Evolutionary conservation across 1,284 basidiomycete species (phyloP), one percentile per base, ranked within the genome.

Genomic region (Ceratorhiza oryzae-sativae): DNA sequence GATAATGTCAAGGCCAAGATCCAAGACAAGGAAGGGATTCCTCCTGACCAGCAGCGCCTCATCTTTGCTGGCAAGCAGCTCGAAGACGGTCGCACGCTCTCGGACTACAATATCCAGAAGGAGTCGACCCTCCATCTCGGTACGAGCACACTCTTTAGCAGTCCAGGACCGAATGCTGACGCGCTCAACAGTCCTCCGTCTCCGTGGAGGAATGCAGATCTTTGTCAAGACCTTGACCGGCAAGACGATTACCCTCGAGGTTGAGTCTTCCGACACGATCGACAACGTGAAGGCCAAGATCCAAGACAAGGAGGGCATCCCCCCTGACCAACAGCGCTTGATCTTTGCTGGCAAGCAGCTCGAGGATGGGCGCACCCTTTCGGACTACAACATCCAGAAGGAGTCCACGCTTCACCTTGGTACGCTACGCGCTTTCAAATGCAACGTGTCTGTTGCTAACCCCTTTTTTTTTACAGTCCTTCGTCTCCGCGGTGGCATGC

Each of bases 31-130:
- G 82, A 83, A 77, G 82, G 82, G 73, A 82, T 82, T 74, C 81
- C 81, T 63, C 79, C 80, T 63, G 75, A 82, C 73, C 82, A 82
- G 76, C 96, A 98, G 82, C 94, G 96, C 77, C 84, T 98, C 81
- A 97, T 98, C 86, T 98, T 98, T 80, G 96, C 96, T 71, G 96
- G 96, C 78, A 98, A 98, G 86, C 96, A 98, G 84, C 91, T 98
- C 76, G 94, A 96, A 85, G 94, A 96, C 82, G 94, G 92, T 74
- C 90, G 92, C 80, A 94, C 92, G 74, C 88, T 95, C 74, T 91
- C 83, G 79, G 93, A 96, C 84, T 96, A 97, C 85, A 87, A 93
- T 87, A 98, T 98, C 79, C 97, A 95, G 84, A 95, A 94, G 85
- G 93, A 95, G 84, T 92, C 90, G 41, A 99, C 96, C 72, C 92